phyloP scores from a whole-genome alignment of 176 grass and related monocot species.

The Oryza meridionalis region DNA sequence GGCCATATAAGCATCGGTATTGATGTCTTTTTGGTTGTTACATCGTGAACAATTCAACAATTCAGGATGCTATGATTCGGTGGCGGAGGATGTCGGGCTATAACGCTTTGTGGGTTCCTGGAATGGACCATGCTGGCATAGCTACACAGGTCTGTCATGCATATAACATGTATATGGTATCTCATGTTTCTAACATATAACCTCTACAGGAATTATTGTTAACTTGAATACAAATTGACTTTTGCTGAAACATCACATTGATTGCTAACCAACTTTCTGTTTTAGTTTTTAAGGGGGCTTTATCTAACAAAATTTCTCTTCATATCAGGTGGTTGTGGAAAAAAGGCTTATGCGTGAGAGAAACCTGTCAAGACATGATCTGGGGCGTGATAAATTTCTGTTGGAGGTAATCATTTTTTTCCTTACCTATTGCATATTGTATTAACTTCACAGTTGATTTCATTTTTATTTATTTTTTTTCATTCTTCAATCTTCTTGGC shows the following conservation, averaged over 20 bases:
- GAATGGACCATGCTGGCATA: slow-evolving; percentile 84
- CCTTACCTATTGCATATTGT: background rate
- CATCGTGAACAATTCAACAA: slow-evolving; percentile 30
- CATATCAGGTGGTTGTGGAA: background rate
- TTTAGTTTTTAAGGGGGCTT: background rate
- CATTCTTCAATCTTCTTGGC: slow-evolving; percentile 8
- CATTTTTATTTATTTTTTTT: background rate
- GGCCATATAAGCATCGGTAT: background rate
- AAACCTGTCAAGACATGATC: background rate
- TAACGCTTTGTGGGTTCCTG: slow-evolving; percentile 71
- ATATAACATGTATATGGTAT: background rate
- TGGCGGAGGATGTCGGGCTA: slow-evolving; percentile 76
- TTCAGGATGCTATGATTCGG: slow-evolving; percentile 66
- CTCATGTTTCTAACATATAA: background rate
- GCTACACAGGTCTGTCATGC: slow-evolving; percentile 64
- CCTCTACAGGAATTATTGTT: slow-evolving; percentile 10
- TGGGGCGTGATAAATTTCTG: background rate
- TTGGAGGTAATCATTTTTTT: background rate
- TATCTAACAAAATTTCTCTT: background rate
- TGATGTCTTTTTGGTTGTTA: slow-evolving; percentile 17
- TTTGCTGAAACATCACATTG: slow-evolving; percentile 15
- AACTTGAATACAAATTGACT: slow-evolving; percentile 14
- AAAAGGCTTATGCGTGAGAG: background rate
- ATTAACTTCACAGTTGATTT: background rate
- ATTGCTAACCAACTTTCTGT: background rate